Evolutionary conservation across 2,329 filamentous ascomycete genomes (phyloP), one percentile per base, ranked within the genome.

Genomic region (Trichoderma brevicompactum): DNA sequence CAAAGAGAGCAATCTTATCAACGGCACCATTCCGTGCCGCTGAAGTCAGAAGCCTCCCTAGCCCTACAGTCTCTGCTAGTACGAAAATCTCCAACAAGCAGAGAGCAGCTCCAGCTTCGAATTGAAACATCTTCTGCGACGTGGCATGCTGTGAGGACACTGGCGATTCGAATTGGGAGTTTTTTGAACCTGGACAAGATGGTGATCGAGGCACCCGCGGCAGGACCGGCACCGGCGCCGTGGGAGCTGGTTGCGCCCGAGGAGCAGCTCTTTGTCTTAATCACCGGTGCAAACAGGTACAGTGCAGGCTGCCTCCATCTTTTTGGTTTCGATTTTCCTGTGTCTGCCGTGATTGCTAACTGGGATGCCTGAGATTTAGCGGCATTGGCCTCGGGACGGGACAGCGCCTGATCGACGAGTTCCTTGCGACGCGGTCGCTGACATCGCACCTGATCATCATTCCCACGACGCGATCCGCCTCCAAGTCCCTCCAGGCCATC

Each of bases 201-300:
- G 68, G 63, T 36, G 50, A 44, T 34, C 10, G 38, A 50, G 55
- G 61, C 49, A 36, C 19, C 62, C 10, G 23, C 38, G 38, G 50
- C 17, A 40, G 41, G 48, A 49, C n/a, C 49, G 41, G 44, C 54
- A 43, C 44, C 38, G 17, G 74, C 75, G 41, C 78, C 78, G 8
- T 80, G 78, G 78, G 78, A 79, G 10, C 68, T 65, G 3, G 77
- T 74, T 38, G 64, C 75, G 5, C 63, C 75, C 34, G 70, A 79
- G 38, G 79, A 84, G 66, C 84, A 85, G 72, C 77, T 83, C 53
- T 87, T 87, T 74, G 87, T 92, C 8, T 81, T 97, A 44, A 86
- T 97, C 46, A 96, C 92, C 0, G 92, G 92, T 61, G 91, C 92
- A 41, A 96, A 96, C 78, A 94, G 92, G 92, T 94, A 83, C 65